These are phyloP conservation scores for Xylariales sp. DNA, from an alignment of 2,329 filamentous ascomycete genomes.

Conservation along the genomic window DNA sequence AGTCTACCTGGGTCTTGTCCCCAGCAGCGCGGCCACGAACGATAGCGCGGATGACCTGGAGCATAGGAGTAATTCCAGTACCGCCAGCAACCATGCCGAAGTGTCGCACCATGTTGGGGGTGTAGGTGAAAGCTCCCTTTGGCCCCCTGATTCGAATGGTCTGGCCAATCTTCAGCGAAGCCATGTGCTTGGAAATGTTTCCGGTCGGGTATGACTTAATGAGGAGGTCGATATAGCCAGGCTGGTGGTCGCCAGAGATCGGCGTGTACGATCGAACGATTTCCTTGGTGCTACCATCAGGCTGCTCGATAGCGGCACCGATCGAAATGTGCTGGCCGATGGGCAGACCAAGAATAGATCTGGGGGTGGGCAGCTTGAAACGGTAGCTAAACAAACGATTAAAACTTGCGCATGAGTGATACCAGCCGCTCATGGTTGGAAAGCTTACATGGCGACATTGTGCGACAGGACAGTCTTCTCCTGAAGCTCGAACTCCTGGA, in stretches of 20 bases:
- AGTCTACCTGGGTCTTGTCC: slow-evolving; percentile 83
- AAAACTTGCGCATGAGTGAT: slow-evolving; percentile 6
- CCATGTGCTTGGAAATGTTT: slow-evolving; percentile 94
- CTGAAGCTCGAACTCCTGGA: slow-evolving; percentile 89
- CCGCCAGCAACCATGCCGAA: slow-evolving; percentile 98
- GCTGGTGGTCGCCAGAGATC: slow-evolving; percentile 82
- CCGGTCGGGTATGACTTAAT: slow-evolving; percentile 98
- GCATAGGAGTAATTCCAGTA: slow-evolving; percentile 97
- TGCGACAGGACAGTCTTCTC: slow-evolving; percentile 96
- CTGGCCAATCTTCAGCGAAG: slow-evolving; percentile 75
- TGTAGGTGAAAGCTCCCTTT: slow-evolving; percentile 97
- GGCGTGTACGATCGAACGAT: slow-evolving; percentile 90
- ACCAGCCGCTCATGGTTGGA: slow-evolving; percentile 9
- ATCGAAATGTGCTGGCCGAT: slow-evolving; percentile 99
- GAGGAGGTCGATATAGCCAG: slow-evolving; percentile 90
- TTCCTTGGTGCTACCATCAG: slow-evolving; percentile 72
- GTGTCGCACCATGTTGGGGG: slow-evolving; percentile 90
- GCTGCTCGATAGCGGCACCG: slow-evolving; percentile 65
- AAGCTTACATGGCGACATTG: slow-evolving; percentile 93
- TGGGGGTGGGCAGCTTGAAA: slow-evolving; percentile 75
- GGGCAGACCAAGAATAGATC: slow-evolving; percentile 85
- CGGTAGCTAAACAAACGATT: slow-evolving; percentile 69
- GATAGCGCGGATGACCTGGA: slow-evolving; percentile 91
- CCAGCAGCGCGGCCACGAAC: slow-evolving; percentile 73
- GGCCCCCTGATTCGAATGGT: slow-evolving; percentile 87